phyloP scores from a whole-genome alignment of 225 moss, liverwort and hornwort species.

The Antitrichia curtipendula region DNA sequence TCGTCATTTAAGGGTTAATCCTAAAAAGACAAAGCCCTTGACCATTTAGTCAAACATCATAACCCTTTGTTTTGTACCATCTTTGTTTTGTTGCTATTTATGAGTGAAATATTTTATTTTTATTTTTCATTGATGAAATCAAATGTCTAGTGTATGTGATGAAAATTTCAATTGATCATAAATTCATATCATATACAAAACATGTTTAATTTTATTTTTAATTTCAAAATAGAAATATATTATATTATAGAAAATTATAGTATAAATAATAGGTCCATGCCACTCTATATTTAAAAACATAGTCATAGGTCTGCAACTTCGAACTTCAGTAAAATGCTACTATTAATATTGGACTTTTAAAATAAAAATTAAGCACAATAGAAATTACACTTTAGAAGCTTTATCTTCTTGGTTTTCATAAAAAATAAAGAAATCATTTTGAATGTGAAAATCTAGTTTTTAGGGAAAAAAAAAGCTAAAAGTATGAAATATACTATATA shows the following conservation, averaged over 20 bases:
- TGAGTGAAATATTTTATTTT: neutral
- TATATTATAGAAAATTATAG: neutral
- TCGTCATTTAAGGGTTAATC: too few relatives aligned
- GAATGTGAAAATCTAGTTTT: neutral
- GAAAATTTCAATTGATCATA: neutral
- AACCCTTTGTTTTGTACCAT: neutral
- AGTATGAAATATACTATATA: neutral
- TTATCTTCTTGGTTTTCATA: neutral
- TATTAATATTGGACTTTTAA: too few relatives aligned
- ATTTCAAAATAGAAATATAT: accelerated
- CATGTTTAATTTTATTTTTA: neutral
- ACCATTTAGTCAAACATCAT: too few relatives aligned
- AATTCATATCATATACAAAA: neutral
- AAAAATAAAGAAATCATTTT: neutral
- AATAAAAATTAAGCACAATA: neutral
- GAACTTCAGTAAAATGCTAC: neutral
- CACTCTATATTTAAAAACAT: neutral
- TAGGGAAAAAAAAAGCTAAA: too few relatives aligned
- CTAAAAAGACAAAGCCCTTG: neutral
- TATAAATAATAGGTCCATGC: accelerated
- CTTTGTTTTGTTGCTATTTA: neutral
- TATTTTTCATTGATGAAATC: neutral
- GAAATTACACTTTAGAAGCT: neutral
- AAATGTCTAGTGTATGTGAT: accelerated
- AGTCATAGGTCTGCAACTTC: neutral